A percentile compares a stretch with the other conserved stretches of the same genome.
These are phyloP conservation scores for Pleurotus cornucopiae DNA, from an alignment of 768 basidiomycete genomes.

Conservation along the genomic window DNA sequence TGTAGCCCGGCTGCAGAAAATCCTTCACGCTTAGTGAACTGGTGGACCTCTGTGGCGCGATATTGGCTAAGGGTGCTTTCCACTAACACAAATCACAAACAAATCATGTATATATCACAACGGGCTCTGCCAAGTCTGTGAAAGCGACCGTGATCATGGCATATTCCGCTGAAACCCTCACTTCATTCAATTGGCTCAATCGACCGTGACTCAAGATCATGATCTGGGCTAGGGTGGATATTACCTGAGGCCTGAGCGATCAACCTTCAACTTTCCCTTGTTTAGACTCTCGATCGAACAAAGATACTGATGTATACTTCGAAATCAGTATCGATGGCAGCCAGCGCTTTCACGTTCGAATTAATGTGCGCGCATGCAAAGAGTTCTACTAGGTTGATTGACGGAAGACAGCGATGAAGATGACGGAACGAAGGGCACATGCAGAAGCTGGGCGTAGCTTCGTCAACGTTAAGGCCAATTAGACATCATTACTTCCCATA, in stretches of 20 bases:
- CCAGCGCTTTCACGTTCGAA: slow-evolving; percentile 21
- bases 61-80: not conserved
- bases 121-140: not conserved
- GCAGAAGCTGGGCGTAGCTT: slow-evolving; percentile 15
- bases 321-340: not conserved
- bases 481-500: slow-evolving; percentile 20
- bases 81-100: too few species aligned
- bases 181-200: not conserved
- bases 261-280: too few species aligned
- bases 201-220: slow-evolving; percentile 11
- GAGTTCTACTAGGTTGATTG: slow-evolving; percentile 18
- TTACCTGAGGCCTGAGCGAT: not conserved
- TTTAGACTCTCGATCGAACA: slow-evolving; percentile 9
- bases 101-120: not conserved
- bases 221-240: slow-evolving; percentile 32
- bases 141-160: not conserved
- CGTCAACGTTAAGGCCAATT: slow-evolving; percentile 17
- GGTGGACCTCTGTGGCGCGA: not conserved
- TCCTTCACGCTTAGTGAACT: not conserved
- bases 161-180: not conserved
- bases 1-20: not conserved
- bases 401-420: slow-evolving; percentile 1
- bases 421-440: slow-evolving; percentile 7
- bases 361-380: slow-evolving; percentile 21
- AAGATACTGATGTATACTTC: slow-evolving; percentile 3